Conservation (phyloP, 345 rosid genomes). For the Gossypium mustelinum region DNA sequence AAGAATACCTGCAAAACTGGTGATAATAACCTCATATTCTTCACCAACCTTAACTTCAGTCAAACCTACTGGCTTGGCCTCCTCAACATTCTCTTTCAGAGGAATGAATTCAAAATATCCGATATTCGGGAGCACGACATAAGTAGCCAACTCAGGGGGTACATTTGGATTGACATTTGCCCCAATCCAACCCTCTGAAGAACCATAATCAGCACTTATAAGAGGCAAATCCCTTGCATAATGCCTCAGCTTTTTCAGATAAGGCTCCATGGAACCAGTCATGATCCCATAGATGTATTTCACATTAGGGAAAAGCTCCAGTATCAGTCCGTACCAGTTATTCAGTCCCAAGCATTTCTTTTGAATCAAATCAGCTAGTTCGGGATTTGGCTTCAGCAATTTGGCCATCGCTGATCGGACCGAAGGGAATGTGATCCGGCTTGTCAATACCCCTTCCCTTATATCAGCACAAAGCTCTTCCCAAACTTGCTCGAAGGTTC, state of each 20-base stretch:
- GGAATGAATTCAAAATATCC: conserved; percentile 94
- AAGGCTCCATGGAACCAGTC: conserved; percentile 99
- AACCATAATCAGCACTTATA: conserved; percentile 83
- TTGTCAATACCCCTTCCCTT: conserved; percentile 49
- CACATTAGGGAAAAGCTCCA: conserved; percentile 74
- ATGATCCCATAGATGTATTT: conserved; percentile 91
- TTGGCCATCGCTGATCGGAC: conserved; percentile 60
- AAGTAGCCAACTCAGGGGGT: conserved; percentile 68
- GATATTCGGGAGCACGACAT: conserved; percentile 69
- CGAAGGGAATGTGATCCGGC: conserved; percentile 52
- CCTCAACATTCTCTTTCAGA: conserved; percentile 26
- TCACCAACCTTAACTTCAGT: conserved; percentile 71
- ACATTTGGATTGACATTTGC: conserved; percentile 72
- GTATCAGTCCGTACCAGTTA: conserved; percentile 86
- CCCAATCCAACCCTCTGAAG: conserved; percentile 97
- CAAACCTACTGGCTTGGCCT: conserved; percentile 55
- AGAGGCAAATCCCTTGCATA: conserved; percentile 76
- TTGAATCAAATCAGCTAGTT: conserved; percentile 56
- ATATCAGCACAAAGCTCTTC: conserved; percentile 71
- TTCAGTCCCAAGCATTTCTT: conserved; percentile 61
- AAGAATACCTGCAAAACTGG: conserved; percentile 71
- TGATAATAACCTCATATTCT: conserved; percentile 84
- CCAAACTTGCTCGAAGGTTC: conserved; percentile 84
- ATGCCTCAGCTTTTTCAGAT: conserved; percentile 73
- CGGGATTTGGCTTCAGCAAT: conserved; percentile 66